These are phyloP conservation scores for Fusarium palustre DNA, from an alignment of 2,329 filamentous ascomycete species.

Conservation along the genomic window DNA sequence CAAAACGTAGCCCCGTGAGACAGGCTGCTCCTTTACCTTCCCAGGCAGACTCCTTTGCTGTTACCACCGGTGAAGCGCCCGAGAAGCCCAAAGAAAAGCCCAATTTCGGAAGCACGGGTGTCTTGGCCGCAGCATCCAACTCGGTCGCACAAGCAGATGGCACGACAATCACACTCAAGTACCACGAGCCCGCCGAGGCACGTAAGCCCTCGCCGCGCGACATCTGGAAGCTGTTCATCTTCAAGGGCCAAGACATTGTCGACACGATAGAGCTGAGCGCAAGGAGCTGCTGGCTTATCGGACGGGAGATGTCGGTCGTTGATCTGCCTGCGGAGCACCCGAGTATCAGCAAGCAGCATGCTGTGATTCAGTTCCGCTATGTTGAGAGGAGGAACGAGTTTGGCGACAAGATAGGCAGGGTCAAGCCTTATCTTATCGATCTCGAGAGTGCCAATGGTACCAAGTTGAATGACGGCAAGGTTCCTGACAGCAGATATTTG, in stretches of 20 bases:
- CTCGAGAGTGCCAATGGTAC: constrained; percentile 95
- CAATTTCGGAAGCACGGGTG: constrained; percentile 84
- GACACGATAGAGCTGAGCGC: constrained; percentile 82
- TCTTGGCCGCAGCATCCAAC: constrained; percentile 90
- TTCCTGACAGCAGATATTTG: constrained; percentile 82
- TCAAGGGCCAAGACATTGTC: constrained; percentile 83
- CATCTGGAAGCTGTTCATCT: constrained; percentile 90
- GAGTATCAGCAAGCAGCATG: constrained; percentile 94
- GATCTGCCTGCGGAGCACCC: constrained; percentile 90
- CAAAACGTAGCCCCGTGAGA: constrained; percentile 45
- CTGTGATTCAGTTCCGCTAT: constrained; percentile 91
- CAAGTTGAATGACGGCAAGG: constrained; percentile 77
- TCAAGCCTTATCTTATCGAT: constrained; percentile 92
- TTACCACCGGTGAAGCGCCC: constrained; percentile 61
- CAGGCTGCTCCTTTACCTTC: constrained; percentile 67
- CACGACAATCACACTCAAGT: constrained; percentile 85
- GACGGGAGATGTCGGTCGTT: constrained; percentile 81
- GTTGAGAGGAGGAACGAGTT: constrained; percentile 86
- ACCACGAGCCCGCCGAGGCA: constrained; percentile 93
- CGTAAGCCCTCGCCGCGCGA: constrained; percentile 85
- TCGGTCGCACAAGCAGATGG: constrained; percentile 76
- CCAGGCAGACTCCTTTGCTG: constrained; percentile 69
- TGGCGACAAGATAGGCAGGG: constrained; percentile 82
- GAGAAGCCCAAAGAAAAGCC: constrained; percentile 83
- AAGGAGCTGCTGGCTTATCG: constrained; percentile 91